Evolutionary conservation across 331 rosid genomes (phyloP).

Genomic region (Prunus yedoensis): DNA sequence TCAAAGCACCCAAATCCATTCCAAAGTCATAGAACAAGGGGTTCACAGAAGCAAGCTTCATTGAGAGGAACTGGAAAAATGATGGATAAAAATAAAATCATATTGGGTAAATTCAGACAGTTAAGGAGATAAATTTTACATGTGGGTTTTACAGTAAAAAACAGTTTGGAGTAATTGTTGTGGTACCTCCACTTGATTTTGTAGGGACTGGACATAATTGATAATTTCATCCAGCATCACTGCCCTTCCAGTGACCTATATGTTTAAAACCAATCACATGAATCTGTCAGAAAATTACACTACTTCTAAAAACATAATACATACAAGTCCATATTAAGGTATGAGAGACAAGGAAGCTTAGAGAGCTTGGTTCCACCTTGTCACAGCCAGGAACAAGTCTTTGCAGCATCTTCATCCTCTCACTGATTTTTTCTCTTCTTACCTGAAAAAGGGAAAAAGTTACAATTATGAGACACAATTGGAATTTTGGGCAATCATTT

Average conservation of each 20-base stretch:
- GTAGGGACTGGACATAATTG: constrained; percentile 92
- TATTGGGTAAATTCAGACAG: background rate
- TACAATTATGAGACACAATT: background rate
- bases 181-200: constrained; percentile 90
- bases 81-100: background rate
- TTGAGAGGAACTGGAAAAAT: constrained; percentile 66
- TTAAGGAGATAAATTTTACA: background rate
- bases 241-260: constrained; percentile 86
- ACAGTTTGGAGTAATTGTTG: too few species aligned
- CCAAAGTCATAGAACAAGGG: constrained; percentile 56
- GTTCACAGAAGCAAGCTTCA: constrained; percentile 79
- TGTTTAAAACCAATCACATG: constrained; percentile 39
- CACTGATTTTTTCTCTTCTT: constrained; percentile 93
- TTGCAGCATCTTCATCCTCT: constrained; percentile 84
- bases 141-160: background rate
- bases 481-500: background rate
- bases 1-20: constrained; percentile 49
- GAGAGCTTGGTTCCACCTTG: constrained; percentile 41
- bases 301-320: background rate
- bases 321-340: background rate
- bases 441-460: constrained; percentile 46
- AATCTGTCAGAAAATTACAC: constrained; percentile 32
- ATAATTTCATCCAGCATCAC: constrained; percentile 92
- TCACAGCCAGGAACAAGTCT: constrained; percentile 94
- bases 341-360: background rate